Base-by-base conservation (phyloP, 768 basidiomycete genomes). In the Melanogaster broomeanus region DNA sequence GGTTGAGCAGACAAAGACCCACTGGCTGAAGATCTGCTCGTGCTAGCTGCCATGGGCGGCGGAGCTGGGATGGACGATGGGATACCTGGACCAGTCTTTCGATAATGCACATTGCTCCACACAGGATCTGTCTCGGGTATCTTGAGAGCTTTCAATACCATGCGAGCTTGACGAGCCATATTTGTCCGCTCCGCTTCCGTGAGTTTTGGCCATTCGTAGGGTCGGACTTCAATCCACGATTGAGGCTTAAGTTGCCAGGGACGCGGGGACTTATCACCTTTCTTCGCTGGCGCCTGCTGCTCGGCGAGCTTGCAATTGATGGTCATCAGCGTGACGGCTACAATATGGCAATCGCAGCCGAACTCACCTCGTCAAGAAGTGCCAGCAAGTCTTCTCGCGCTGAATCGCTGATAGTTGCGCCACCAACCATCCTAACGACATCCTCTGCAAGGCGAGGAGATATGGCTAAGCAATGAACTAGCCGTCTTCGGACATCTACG, bases 181-280 rank as follows among this genome's bases (percentile, higher is more conserved):
- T 53, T 59, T 8, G 68, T 70, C 5, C 80, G 76, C 40, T 83
- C 80, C 2, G 69, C 43, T 25, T 80, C 77, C 3, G 72, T 70
- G 24, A 86, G 71, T 25, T 71, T 72, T 1, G 75, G 70, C 76
- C 79, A 87, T 54, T 83, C 84, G 51, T 76, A 83, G 0, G 88
- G 88, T 6, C 85, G 82, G 22, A 89, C 83, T 60, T 90, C 83
- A 30, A 73, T 73, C 87, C 88, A 90, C 3, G 80, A 70, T 18
- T 67, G 61, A 21, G 75, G 68, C 55, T 82, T 86, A 52, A 89
- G 79, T 28, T 69, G 61, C 76, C 84, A 90, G 1, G 57, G 59
- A 50, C 72, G 71, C 2, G 74, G 64, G 8, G 74, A 68, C 19
- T 72, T 71, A 50, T 70, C 65, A 2, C 68, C 69, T 27, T 64